Base-by-base conservation (phyloP, 2,329 filamentous ascomycete species). In the Claviceps sp. region DNA sequence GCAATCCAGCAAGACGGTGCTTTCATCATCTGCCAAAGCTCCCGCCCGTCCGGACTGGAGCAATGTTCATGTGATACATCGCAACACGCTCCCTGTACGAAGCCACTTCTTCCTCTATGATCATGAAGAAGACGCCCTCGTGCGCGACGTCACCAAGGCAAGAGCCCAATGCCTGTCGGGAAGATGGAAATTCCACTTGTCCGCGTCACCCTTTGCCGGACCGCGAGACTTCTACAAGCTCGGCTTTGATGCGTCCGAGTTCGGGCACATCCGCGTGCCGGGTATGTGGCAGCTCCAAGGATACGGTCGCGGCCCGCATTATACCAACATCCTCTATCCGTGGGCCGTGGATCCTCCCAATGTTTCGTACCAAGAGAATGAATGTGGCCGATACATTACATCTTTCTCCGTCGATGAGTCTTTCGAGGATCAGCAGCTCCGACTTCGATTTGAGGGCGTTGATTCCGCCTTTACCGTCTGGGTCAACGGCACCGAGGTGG, bases 361-460 rank as follows among this genome's bases (percentile, higher is more conserved):
- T 58, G 74, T 84, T 1, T 78, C 82, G 0, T 74, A 75, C 1
- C 74, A 84, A 18, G 82, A 85, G 38, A 82, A 84, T 51, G 82
- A 82, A 42, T 76, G 72, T 42, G 84, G 84, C 1, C 77, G 77
- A 1, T 87, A 87, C 57, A 64, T 79, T 44, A 77, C 72, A 1
- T 68, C 65, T 7, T 86, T 87, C 61, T 60, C 64, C 0, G 69
- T 84, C 0, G 73, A 73, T 0, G 58, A 70, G 3, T 59, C 69
- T 6, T 75, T 71, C 48, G 66, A 68, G n/a, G 68, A 66, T 4
- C 65, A 73, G 26, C 81, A 85, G 57, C 70, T 85, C 14, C 71
- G 84, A n/a, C 66, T 89, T 4, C 72, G 84, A 4, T 89, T 89
- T 53, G 85, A 89, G 57, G 85, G 85, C 0, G 84, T 89, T 0